Base-by-base conservation (phyloP, 805 yeast genomes). In the Candida corydali region DNA sequence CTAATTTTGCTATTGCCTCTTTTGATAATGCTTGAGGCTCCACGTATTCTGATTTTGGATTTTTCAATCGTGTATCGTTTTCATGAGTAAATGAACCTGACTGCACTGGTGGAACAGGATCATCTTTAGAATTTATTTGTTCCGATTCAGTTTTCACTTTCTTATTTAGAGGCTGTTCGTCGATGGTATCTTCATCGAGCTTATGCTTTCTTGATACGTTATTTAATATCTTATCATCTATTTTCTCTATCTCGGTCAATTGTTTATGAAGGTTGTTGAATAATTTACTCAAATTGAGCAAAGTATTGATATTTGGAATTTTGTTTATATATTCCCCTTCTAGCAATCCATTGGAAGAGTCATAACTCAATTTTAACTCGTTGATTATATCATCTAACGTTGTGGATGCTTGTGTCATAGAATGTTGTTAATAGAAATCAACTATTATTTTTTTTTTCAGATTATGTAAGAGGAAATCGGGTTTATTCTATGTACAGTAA, bases 1-100 rank as follows among this genome's bases (percentile, higher is more conserved):
- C 87, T 36, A 86, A 58, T 22, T 73, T 75, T 3, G 75, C 70
- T 10, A 67, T 58, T 0, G 87, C 86, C 2, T 79, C 76, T 3
- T 75, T 66, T 0, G 89, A 84, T 29, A 84, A 63, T 1, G 82
- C 74, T 52, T 82, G 89, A 1, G 86, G 67, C 0, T 76, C 65
- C 4, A 84, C 91, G 54, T 78, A 82, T 55, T 84, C 91, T 0
- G 85, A 73, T 49, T 81, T 81, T 1, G 93, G 91, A 51, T 83
- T 83, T 46, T 76, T 77, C 17, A 76, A 67, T 36, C 75, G 52
- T 5, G 82, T 79, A 51, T 79, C 85, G 43, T 75, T 74, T 28
- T 72, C 78, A 19, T 59, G 73, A 3, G 75, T 68, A 43, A 52
- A 68, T 11, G 64, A 61, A 0, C 72, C 74, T 4, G 43, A 39